phyloP scores from a whole-genome alignment of 2,329 filamentous ascomycete species.

The Talaromyces sp. region DNA sequence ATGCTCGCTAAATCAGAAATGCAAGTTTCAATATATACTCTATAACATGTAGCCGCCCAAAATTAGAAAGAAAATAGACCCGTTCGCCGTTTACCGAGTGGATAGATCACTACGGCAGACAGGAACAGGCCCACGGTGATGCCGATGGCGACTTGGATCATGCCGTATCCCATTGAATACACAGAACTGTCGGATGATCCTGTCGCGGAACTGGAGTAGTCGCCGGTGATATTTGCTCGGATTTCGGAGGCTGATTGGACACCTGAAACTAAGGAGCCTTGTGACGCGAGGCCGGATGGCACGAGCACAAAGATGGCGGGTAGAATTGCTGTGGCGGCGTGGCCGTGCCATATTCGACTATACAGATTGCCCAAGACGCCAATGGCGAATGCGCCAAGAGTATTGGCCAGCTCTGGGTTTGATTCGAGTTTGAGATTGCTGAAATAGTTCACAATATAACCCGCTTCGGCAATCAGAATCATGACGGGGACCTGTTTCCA shows the following conservation, averaged over 20 bases:
- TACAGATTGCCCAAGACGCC: constrained; percentile 78
- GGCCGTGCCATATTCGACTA: constrained; percentile 66
- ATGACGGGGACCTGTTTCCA: constrained; percentile 75
- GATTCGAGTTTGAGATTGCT: constrained; percentile 62
- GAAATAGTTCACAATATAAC: constrained; percentile 74
- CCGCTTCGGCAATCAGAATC: constrained; percentile 68
- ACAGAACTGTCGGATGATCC: constrained; percentile 43
- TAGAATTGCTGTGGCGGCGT: constrained; percentile 80
- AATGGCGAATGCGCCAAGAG: constrained; percentile 71
- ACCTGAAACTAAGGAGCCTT: constrained; percentile 55
- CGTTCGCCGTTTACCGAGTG: constrained; percentile 45
- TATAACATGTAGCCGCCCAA: neutral
- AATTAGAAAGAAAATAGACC: constrained; percentile 45
- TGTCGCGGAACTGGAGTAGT: constrained; percentile 29
- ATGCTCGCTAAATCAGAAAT: neutral
- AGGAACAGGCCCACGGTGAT: constrained; percentile 48
- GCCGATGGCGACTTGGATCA: constrained; percentile 48
- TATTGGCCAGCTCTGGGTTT: constrained; percentile 73
- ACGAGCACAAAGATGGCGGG: constrained; percentile 78
- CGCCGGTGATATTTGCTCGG: constrained; percentile 25
- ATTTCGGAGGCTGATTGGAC: constrained; percentile 58
- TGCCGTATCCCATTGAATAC: constrained; percentile 46
- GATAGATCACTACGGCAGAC: constrained; percentile 47
- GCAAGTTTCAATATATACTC: neutral
- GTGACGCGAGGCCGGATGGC: constrained; percentile 57